Conservation (phyloP, 805 yeast genomes). For the Grigorovia humatica region DNA sequence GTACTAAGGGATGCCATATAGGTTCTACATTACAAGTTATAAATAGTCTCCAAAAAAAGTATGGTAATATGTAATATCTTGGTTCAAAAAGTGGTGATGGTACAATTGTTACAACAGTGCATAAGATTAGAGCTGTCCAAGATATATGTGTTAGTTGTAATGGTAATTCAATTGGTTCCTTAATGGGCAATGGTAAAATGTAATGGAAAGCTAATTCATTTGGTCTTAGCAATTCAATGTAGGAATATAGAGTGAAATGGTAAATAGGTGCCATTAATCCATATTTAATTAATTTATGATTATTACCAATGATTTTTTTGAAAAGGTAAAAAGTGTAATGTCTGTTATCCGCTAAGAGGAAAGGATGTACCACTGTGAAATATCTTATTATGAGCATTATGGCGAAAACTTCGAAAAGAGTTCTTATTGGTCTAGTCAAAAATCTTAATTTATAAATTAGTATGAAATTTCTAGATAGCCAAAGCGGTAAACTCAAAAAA, state of each 20-base stretch:
- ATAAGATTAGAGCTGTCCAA: conserved; percentile 40
- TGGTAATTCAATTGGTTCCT: conserved; percentile 28
- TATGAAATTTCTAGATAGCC: conserved; percentile 43
- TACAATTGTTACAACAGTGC: conserved; percentile 51
- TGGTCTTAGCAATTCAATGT: conserved; percentile 28
- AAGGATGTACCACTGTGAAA: conserved; percentile 78
- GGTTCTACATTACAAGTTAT: conserved; percentile 32
- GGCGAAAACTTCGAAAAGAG: conserved; percentile 23
- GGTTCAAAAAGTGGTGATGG: conserved; percentile 95
- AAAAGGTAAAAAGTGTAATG: conserved; percentile 86
- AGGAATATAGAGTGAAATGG: conserved; percentile 43
- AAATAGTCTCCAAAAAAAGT: conserved; percentile 60
- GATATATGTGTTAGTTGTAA: conserved; percentile 36
- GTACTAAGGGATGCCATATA: conserved; percentile 17
- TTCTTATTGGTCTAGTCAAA: conserved; percentile 19
- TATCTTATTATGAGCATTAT: conserved; percentile 41
- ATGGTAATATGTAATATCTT: conserved; percentile 80
- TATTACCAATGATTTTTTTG: conserved; percentile 43
- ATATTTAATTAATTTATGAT: conserved; percentile 37
- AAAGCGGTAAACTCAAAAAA: conserved; percentile 62
- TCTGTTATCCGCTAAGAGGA: conserved; percentile 85
- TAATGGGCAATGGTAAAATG: conserved; percentile 29
- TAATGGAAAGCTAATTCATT: conserved; percentile 30
- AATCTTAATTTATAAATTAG: conserved; percentile 30
- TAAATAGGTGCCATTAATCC: conserved; percentile 54